Conservation (phyloP, 306 rosid genomes). For the Argentina anserina region DNA sequence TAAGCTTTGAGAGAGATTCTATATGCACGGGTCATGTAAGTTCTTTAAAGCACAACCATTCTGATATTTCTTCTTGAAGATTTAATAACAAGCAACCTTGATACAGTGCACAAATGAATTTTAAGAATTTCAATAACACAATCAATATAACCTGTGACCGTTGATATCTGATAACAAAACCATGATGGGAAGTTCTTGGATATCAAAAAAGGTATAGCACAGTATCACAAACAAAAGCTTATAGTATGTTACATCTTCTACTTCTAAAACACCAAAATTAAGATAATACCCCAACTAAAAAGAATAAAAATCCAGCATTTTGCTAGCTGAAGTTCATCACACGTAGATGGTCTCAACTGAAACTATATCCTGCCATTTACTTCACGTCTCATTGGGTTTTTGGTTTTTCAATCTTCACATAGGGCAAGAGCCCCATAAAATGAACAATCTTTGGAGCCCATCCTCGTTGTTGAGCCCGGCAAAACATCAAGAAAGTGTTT, state of each 20-base stretch:
- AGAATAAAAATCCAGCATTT: constrained; percentile 24
- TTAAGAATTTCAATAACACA: background rate
- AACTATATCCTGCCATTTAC: constrained; percentile 24
- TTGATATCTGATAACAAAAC: background rate
- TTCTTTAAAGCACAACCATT: background rate
- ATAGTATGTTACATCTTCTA: constrained; percentile 48
- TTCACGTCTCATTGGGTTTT: constrained; percentile 47
- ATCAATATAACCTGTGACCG: background rate
- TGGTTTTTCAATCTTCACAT: constrained; percentile 73
- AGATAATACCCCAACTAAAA: constrained; percentile 2
- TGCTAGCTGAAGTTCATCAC: constrained; percentile 22
- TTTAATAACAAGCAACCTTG: background rate
- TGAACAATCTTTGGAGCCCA: constrained; percentile 59
- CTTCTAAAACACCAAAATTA: constrained; percentile 29
- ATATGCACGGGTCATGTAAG: no score
- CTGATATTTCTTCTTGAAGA: background rate
- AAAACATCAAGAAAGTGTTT: constrained; percentile 86
- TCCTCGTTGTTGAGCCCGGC: constrained; percentile 79
- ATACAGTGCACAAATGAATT: background rate
- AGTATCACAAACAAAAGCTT: constrained; percentile 1
- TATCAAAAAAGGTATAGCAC: background rate
- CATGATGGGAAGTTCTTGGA: background rate
- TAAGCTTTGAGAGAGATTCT: no score
- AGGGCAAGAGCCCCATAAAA: constrained; percentile 64
- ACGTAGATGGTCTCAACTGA: constrained; percentile 22